Conservation (phyloP, 2,329 filamentous ascomycete genomes). For the Neonectria hederae region DNA sequence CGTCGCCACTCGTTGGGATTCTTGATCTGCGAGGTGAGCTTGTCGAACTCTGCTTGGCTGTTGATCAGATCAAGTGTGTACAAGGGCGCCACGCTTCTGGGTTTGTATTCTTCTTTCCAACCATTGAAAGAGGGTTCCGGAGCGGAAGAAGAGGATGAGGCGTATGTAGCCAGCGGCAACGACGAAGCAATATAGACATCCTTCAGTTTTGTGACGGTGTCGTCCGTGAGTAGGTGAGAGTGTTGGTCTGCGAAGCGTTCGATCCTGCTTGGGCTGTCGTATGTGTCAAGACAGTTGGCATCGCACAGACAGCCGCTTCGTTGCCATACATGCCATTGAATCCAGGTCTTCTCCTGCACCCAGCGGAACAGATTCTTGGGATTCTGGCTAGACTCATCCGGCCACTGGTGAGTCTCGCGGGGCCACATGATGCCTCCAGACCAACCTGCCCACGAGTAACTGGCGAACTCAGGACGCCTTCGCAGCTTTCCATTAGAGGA, state of each 20-base stretch:
- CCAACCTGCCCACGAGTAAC: constrained; percentile 34
- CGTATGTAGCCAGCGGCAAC: neutral
- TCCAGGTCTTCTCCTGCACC: constrained; percentile 10
- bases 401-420: constrained; percentile 2
- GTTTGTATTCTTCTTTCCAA: neutral
- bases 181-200: no score
- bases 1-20: neutral
- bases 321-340: constrained; percentile 13
- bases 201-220: neutral
- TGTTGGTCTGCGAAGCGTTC: constrained; percentile 1
- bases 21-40: neutral
- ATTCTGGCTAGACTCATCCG: neutral
- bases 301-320: neutral
- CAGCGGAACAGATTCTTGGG: constrained; percentile 10
- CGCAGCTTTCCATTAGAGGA: neutral
- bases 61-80: constrained; percentile 13
- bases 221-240: neutral
- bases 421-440: constrained; percentile 15
- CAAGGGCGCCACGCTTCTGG: neutral
- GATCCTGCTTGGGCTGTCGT: neutral
- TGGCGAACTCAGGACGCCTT: constrained; percentile 22
- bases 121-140: neutral
- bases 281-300: neutral
- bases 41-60: constrained; percentile 17
- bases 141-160: neutral